phyloP scores from a whole-genome alignment of 192 early-diverging fungal species.

The Pecoramyces ruminantium region DNA sequence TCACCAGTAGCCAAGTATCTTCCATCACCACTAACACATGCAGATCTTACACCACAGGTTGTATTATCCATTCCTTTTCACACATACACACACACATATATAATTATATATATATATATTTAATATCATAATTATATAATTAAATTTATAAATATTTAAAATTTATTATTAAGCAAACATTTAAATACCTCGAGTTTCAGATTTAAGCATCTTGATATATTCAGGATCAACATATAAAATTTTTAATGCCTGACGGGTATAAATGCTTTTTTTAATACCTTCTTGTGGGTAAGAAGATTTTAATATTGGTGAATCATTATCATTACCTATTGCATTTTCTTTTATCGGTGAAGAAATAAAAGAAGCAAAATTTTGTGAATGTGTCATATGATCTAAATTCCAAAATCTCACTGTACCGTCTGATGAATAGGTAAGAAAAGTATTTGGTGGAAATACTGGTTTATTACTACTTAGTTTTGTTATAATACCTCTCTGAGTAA shows the following conservation, averaged over 20 bases:
- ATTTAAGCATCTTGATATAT: slow-evolving; percentile 13
- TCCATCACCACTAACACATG: slow-evolving; percentile 45
- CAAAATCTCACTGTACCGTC: slow-evolving; percentile 67
- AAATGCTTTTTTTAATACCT: slow-evolving; percentile 29
- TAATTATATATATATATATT: too few relatives aligned
- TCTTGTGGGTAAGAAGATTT: too few relatives aligned
- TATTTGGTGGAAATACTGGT: slow-evolving; percentile 25
- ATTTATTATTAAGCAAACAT: too few relatives aligned
- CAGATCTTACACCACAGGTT: slow-evolving; percentile 37
- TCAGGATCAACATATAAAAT: slow-evolving; percentile 36
- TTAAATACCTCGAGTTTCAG: slow-evolving; percentile 4
- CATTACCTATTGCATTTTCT: neutral
- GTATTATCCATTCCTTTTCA: neutral
- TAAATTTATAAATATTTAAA: too few relatives aligned
- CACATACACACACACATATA: too few relatives aligned
- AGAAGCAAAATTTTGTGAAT: neutral
- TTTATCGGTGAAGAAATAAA: neutral
- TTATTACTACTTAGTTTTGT: neutral
- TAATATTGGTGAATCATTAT: slow-evolving; percentile 1
- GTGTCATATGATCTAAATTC: slow-evolving; percentile 32
- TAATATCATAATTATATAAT: too few relatives aligned
- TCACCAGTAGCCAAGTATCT: slow-evolving; percentile 53
- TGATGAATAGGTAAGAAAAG: slow-evolving; percentile 55
- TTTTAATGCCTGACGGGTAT: slow-evolving; percentile 36
- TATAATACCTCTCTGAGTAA: neutral